Evolutionary conservation across 768 basidiomycete genomes (phyloP).

Genomic region (Artomyces pyxidatus): DNA sequence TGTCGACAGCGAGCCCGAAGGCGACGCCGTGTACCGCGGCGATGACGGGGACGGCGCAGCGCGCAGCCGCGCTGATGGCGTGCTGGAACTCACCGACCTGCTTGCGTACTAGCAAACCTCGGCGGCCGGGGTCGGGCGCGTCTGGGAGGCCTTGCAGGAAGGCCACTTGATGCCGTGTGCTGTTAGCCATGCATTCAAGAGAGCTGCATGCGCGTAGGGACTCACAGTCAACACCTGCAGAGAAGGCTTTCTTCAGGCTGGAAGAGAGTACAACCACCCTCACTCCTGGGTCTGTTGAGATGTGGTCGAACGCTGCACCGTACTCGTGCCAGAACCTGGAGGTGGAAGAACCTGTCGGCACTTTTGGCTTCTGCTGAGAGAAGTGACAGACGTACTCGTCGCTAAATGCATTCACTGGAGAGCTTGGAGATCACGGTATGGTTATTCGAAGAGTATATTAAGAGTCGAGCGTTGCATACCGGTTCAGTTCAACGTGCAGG

Average conservation of each 20-base stretch:
- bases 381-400: conserved; percentile 7
- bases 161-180: conserved; percentile 3
- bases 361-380: too few species aligned
- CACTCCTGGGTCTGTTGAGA: conserved; percentile 47
- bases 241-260: conserved; percentile 61
- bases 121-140: conserved; percentile 41
- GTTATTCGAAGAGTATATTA: not conserved
- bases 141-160: conserved; percentile 23
- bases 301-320: conserved; percentile 47
- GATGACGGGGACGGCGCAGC: conserved; percentile 73
- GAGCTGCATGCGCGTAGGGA: not conserved
- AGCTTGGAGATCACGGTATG: not conserved
- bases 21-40: conserved; percentile 71
- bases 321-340: conserved; percentile 70
- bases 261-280: conserved; percentile 72
- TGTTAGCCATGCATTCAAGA: not conserved
- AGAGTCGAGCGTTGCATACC: conserved; percentile 1
- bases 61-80: conserved; percentile 59
- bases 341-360: too few species aligned
- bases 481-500: conserved; percentile 12
- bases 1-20: conserved; percentile 73
- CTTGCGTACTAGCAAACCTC: conserved; percentile 39
- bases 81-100: conserved; percentile 56
- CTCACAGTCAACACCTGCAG: conserved; percentile 77
- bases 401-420: conserved; percentile 12